Evolutionary conservation across 208 protist species (phyloP).

Genomic region (Trypanosoma scelopori): DNA sequence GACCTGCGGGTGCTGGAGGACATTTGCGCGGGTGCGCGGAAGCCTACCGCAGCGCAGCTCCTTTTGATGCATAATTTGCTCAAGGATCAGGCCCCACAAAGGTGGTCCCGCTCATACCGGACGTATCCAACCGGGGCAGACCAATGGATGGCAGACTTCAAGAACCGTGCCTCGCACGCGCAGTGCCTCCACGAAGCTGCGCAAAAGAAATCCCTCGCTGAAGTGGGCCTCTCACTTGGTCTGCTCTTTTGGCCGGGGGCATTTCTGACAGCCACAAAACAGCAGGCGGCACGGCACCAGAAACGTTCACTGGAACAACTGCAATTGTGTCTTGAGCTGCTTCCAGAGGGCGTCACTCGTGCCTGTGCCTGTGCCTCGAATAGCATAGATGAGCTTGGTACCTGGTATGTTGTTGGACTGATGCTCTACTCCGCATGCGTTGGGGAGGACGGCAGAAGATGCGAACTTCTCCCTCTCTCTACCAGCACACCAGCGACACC

Average conservation of each 20-base stretch:
- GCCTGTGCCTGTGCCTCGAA: slow-evolving; percentile 4
- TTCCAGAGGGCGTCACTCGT: slow-evolving; percentile 18
- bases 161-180: slow-evolving; percentile 51
- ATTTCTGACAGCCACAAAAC: slow-evolving; percentile 97
- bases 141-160: slow-evolving; percentile 64
- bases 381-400: not conserved
- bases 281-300: slow-evolving; percentile 88
- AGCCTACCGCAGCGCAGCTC: slow-evolving; percentile 89
- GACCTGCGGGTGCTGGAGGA: slow-evolving; percentile 7
- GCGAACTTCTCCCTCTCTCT: slow-evolving; percentile 41
- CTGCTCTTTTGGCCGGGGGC: slow-evolving; percentile 95
- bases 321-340: slow-evolving; percentile 63
- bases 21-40: slow-evolving; percentile 34
- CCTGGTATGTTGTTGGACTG: slow-evolving; percentile 33
- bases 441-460: slow-evolving; percentile 30
- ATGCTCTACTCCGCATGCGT: slow-evolving; percentile 63
- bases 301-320: slow-evolving; percentile 93
- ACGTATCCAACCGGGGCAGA: slow-evolving; percentile 41
- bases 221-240: slow-evolving; percentile 86
- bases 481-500: slow-evolving; percentile 29
- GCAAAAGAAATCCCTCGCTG: slow-evolving; percentile 21
- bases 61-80: slow-evolving; percentile 79
- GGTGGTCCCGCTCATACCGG: slow-evolving; percentile 69
- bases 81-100: slow-evolving; percentile 78
- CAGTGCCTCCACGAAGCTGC: slow-evolving; percentile 59